Conservation (phyloP, 2,329 filamentous ascomycete species). For the Aureobasidium zeae region DNA sequence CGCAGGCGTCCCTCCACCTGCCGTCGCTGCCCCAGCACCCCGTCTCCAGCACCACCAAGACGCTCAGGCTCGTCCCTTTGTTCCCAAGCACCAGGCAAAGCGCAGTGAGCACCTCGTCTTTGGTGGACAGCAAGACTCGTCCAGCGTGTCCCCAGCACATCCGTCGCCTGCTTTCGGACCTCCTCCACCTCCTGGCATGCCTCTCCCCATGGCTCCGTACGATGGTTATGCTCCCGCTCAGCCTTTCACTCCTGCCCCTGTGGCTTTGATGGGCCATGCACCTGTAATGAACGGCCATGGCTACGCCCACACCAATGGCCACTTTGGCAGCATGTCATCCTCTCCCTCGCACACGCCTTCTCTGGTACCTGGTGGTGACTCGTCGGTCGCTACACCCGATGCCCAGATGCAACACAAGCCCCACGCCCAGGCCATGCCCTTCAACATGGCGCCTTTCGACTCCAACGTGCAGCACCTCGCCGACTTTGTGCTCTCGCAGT, state of each 20-base stretch:
- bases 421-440: conserved; percentile 25
- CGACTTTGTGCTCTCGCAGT: conserved; percentile 14
- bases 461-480: conserved; percentile 9
- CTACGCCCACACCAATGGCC: conserved; percentile 1
- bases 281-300: conserved; percentile 2
- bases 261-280: neutral
- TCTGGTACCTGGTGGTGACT: conserved; percentile 1
- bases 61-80: conserved; percentile 12
- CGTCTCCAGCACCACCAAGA: conserved; percentile 3
- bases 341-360: conserved; percentile 7
- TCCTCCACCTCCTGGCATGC: conserved; percentile 2
- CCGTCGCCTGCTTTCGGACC: neutral
- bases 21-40: conserved; percentile 1
- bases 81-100: conserved; percentile 6
- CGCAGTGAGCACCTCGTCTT: conserved; percentile 24
- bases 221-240: neutral
- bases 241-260: neutral
- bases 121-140: conserved; percentile 27
- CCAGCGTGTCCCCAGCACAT: conserved; percentile 26
- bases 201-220: neutral
- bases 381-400: conserved; percentile 4
- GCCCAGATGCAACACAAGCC: neutral
- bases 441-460: conserved; percentile 17
- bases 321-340: neutral
- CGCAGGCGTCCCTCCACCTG: too few species aligned